A percentile compares a stretch with the other conserved stretches of the same genome.
These are phyloP conservation scores for Russula emetica DNA, from an alignment of 768 basidiomycete genomes.

Conservation along the genomic window DNA sequence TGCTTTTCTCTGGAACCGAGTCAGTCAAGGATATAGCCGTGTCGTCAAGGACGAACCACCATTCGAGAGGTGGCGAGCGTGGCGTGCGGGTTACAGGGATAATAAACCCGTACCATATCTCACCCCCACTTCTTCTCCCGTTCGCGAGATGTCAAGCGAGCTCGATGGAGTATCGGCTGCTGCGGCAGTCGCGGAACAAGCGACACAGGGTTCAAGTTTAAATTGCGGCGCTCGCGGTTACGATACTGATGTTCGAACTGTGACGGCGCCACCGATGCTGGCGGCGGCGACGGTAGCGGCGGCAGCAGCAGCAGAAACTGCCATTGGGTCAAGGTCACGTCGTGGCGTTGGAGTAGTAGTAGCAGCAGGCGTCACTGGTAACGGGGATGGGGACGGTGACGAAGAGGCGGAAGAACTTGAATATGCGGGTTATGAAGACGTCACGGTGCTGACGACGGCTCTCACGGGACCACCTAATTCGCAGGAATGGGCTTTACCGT, in stretches of 20 bases:
- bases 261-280: background rate
- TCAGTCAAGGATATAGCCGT: slow-evolving; percentile 22
- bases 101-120: background rate
- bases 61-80: slow-evolving; percentile 8
- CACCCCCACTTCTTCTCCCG: background rate
- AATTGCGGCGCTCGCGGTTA: too few relatives aligned
- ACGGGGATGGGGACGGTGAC: background rate
- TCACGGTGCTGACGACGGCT: background rate
- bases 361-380: too few relatives aligned
- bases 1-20: slow-evolving; percentile 19
- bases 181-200: background rate
- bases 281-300: background rate
- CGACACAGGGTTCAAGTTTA: background rate
- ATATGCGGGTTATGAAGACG: background rate
- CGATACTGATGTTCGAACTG: background rate
- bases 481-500: background rate
- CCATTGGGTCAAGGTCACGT: background rate
- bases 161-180: background rate
- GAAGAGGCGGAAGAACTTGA: background rate
- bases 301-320: background rate
- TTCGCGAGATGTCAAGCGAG: background rate
- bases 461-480: background rate
- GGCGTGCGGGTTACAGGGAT: slow-evolving; percentile 8
- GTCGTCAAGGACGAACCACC: slow-evolving; percentile 12
- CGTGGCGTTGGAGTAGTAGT: background rate